Conservation (phyloP, 768 basidiomycete species). For the Russula foetens region DNA sequence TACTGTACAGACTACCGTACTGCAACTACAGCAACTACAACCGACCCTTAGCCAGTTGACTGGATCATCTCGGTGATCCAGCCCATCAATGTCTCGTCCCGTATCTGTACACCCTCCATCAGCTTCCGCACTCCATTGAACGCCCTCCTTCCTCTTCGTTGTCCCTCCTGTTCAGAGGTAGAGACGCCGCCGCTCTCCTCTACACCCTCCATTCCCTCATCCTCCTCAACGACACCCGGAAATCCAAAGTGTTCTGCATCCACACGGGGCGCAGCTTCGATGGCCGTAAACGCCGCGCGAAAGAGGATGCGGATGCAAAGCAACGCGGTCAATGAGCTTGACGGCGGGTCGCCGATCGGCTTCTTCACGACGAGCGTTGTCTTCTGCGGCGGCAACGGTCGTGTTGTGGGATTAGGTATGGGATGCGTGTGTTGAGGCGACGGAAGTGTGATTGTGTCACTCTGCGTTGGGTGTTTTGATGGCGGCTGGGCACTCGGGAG, state of each 20-base stretch:
- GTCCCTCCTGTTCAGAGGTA: conserved; percentile 54
- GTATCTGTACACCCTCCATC: conserved; percentile 56
- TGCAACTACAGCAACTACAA: too few species aligned
- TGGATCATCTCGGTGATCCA: conserved; percentile 59
- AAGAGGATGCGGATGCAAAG: conserved; percentile 81
- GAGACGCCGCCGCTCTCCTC: conserved; percentile 22
- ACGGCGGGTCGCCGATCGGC: conserved; percentile 56
- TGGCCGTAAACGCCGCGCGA: conserved; percentile 66
- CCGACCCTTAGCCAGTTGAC: conserved; percentile 23
- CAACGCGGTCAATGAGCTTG: conserved; percentile 70
- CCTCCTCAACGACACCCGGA: conserved; percentile 72
- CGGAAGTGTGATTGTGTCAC: conserved; percentile 65
- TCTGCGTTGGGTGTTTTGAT: conserved; percentile 59
- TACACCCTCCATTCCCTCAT: conserved; percentile 52
- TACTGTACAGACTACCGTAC: too few species aligned
- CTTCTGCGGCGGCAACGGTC: conserved; percentile 64
- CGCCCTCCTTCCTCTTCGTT: conserved; percentile 60
- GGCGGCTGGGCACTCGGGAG: conserved; percentile 51
- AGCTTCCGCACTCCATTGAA: conserved; percentile 54
- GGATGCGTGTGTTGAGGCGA: conserved; percentile 48
- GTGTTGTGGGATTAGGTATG: conserved; percentile 50
- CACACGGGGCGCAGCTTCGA: conserved; percentile 56
- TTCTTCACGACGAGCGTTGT: conserved; percentile 50
- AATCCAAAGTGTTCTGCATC: conserved; percentile 88
- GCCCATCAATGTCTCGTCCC: conserved; percentile 50